Evolutionary conservation across 495 filamentous ascomycete species (phyloP), one percentile per base, ranked within the genome.

Genomic region (Penicillium samsonianum): DNA sequence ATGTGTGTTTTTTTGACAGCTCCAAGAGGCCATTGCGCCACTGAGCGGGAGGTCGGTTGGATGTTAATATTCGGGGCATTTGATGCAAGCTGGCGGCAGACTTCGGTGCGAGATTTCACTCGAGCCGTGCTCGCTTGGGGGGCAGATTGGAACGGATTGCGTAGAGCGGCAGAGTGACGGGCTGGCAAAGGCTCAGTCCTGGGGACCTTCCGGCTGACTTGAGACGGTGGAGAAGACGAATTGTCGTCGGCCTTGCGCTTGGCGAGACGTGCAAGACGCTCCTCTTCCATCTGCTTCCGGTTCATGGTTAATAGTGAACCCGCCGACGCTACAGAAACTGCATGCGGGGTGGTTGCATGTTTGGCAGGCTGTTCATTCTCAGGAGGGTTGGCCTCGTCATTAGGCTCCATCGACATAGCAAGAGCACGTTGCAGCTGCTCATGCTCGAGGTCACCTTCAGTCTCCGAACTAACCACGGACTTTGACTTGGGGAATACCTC

Each of bases 1-100:
- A 80, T 83, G 83, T 87, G 91, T 0, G 94, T 98, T 68, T 88
- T 92, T 71, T 90, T 97, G 22, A 97, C 84, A 0, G 79, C 76
- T 11, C 93, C 93, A 2, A 74, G 64, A 0, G 88, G 90, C 67
- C 84, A 96, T 16, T 83, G 81, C 6, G 88, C 57, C 3, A 50
- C 60, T 20, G 72, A 57, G n/a, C 40, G 48, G 16, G 61, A 46
- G 2, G 67, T 68, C 19, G 74, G 65, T 5, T 41, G 48, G 30
- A 57, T 37, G 10, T 38, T 8, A 1, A 22, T 11, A 40, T 20
- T 31, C 0, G 41, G 25, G 6, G 50, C 20, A 25, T 59, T 63
- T 41, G 60, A 26, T 5, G 45, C 26, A 17, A 25, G 9, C 12
- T 26, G 44, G 17, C 37, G 28, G 33, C 51, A 57, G 43, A 60